Evolutionary conservation across 23 red algal genomes (phyloP), one percentile per base, ranked within the genome.

Genomic region (Gracilariopsis chorda): DNA sequence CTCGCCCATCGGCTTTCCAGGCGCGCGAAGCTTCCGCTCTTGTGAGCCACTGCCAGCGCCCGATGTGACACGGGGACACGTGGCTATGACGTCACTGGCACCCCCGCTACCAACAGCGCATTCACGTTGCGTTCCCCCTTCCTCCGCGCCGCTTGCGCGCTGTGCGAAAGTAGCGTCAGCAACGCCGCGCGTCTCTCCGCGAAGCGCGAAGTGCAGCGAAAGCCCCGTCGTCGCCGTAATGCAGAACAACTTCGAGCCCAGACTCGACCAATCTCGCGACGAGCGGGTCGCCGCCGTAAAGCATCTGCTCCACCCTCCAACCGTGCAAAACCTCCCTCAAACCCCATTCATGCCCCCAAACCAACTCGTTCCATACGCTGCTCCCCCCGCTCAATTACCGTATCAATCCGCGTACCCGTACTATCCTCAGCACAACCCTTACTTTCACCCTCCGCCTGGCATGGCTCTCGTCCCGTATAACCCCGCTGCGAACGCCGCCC

Each of bases 391-490:
- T 11, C 67, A 73, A 25, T 36, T 35, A 64, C 64, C 42, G 28
- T 42, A 73, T n/a, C 67, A 3, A 19, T 73, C 23, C 17, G 67
- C 20, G 42, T 73, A 47, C 29, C 67, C 32, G 1, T n/a, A n/a
- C n/a, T n/a, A n/a, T n/a, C n/a, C n/a, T n/a, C n/a, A n/a, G n/a
- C n/a, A n/a, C n/a, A 73, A 73, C 28, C 67, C 67, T 3, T 73
- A 45, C 17, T 20, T 46, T 23, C 11, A 17, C 4, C 23, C 23
- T 36, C n/a, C 67, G 28, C 6, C 28, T 46, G 42, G 39, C 4
- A 73, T 73, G 67, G 67, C 67, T 10, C 67, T 73, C 2, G 47
- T 73, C 39, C 67, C 67, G 11, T 73, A 73, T 23, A 73, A 73
- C 14, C 67, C 42, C 20, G 21, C 67, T 5, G 76, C 76, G 20